Evolutionary conservation across 1,284 basidiomycete species (phyloP).

Genomic region (Ustilago xerochloae): DNA sequence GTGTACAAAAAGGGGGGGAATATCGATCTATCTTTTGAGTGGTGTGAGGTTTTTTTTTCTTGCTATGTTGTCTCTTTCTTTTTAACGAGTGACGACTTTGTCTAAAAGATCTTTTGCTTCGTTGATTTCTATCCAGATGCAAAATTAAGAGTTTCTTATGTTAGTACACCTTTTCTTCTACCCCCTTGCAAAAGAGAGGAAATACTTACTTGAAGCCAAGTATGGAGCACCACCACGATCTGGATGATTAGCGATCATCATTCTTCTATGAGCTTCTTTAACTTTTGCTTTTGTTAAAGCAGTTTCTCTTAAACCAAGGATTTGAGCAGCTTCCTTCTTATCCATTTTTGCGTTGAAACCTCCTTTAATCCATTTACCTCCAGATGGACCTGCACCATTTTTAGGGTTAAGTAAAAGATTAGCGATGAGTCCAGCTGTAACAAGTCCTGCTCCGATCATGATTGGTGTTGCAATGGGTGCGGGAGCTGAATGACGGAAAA

Average conservation of each 20-base stretch:
- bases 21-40: background rate
- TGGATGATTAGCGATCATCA: constrained; percentile 80
- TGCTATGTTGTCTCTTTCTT: no score
- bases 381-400: constrained; percentile 70
- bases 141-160: no score
- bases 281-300: constrained; percentile 63
- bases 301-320: constrained; percentile 78
- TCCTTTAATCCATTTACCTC: constrained; percentile 88
- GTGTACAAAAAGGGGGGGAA: background rate
- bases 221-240: constrained; percentile 96
- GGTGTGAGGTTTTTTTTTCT: background rate
- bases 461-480: constrained; percentile 54
- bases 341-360: constrained; percentile 98
- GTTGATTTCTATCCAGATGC: constrained; percentile 66
- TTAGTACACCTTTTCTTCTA: no score
- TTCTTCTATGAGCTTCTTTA: constrained; percentile 68
- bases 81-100: constrained; percentile 57
- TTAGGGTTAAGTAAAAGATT: constrained; percentile 50
- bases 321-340: constrained; percentile 86
- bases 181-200: no score
- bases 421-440: constrained; percentile 59
- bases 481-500: constrained; percentile 46
- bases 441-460: constrained; percentile 58
- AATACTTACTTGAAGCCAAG: constrained; percentile 79
- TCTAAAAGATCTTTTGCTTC: constrained; percentile 67